Conservation (phyloP, 371 early-diverging fungal species). For the Rhizopus microsporus region DNA sequence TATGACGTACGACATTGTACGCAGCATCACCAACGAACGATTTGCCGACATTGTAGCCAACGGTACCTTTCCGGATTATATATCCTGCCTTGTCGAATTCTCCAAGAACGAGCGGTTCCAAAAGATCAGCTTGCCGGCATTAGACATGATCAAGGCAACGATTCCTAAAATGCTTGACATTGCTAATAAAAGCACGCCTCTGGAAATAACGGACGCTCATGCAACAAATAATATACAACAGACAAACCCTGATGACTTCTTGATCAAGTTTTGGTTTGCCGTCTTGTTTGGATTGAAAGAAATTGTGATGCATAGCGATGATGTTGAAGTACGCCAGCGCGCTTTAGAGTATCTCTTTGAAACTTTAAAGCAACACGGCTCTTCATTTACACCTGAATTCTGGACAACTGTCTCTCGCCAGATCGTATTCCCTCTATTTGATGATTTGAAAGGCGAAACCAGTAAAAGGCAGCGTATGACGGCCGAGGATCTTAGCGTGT, state of each 20-base stretch:
- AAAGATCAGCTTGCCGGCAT: slow-evolving; percentile 59
- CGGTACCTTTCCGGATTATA: slow-evolving; percentile 75
- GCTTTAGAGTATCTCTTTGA: slow-evolving; percentile 85
- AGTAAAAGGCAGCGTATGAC: slow-evolving; percentile 40
- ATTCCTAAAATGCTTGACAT: slow-evolving; percentile 52
- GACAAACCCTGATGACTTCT: slow-evolving; percentile 43
- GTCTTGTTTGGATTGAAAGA: slow-evolving; percentile 83
- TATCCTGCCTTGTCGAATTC: slow-evolving; percentile 82
- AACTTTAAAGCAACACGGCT: slow-evolving; percentile 73
- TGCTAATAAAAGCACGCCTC: slow-evolving; percentile 37
- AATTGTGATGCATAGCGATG: slow-evolving; percentile 85
- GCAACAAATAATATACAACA: slow-evolving; percentile 24
- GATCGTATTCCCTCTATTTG: slow-evolving; percentile 89
- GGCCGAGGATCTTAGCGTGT: slow-evolving; percentile 53
- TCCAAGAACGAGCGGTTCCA: slow-evolving; percentile 59
- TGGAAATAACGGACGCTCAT: slow-evolving; percentile 46
- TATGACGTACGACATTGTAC: slow-evolving; percentile 69
- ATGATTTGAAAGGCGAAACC: slow-evolving; percentile 60
- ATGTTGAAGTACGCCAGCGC: slow-evolving; percentile 87
- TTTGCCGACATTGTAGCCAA: slow-evolving; percentile 71
- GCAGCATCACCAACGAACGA: slow-evolving; percentile 63
- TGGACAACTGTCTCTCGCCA: slow-evolving; percentile 83
- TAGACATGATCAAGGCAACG: slow-evolving; percentile 56
- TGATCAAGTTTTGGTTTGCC: slow-evolving; percentile 79
- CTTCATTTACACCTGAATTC: slow-evolving; percentile 68